Evolutionary conservation across 345 rosid species (phyloP).

Genomic region (Alliaria petiolata): DNA sequence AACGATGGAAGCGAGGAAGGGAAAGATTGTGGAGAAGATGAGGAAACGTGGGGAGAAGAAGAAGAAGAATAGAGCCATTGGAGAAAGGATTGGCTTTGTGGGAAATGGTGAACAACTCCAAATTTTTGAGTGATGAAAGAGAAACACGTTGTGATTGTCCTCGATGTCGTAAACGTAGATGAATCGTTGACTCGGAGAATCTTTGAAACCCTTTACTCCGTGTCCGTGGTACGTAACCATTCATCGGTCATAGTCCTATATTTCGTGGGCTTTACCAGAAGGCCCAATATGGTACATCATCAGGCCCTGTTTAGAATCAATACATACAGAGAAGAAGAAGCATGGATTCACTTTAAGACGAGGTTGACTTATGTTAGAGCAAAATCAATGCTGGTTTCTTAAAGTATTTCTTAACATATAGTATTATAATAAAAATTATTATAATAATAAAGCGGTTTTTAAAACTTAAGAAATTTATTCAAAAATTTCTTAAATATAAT

Average conservation of each 20-base stretch:
- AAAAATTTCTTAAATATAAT: too few species aligned
- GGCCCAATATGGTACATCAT: neutral
- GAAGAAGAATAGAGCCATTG: neutral
- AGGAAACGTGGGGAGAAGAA: slow-evolving; percentile 1
- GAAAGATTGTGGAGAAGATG: slow-evolving; percentile 19
- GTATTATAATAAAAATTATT: too few species aligned
- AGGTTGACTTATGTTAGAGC: too few species aligned
- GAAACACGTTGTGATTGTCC: neutral
- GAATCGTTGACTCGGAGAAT: neutral
- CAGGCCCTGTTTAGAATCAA: neutral
- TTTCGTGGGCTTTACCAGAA: neutral
- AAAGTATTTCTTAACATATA: too few species aligned
- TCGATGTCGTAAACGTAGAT: neutral
- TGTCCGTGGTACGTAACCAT: neutral
- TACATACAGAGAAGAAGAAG: neutral
- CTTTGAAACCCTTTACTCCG: neutral
- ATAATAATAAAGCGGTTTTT: too few species aligned
- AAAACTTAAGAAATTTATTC: too few species aligned
- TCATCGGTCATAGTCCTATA: neutral
- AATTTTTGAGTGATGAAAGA: neutral
- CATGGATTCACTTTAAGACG: neutral
- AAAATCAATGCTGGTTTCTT: too few species aligned
- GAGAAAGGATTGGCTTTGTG: neutral
- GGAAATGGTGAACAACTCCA: neutral
- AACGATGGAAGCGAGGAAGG: slow-evolving; percentile 36